Evolutionary conservation across 345 rosid genomes (phyloP), one percentile per base, ranked within the genome.

Genomic region (Bruguiera sexangula): DNA sequence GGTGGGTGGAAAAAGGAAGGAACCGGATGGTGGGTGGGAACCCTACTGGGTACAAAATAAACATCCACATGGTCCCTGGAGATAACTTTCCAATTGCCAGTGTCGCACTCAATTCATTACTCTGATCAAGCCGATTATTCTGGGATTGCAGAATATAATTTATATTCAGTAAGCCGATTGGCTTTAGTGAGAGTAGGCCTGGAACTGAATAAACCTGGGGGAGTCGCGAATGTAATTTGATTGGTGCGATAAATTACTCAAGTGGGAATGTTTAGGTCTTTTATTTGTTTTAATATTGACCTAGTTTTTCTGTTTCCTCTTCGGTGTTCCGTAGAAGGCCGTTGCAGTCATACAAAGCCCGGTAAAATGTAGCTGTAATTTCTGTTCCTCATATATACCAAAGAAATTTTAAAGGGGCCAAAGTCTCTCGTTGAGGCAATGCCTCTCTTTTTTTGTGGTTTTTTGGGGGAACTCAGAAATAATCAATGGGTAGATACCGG

Each of bases 1-100:
- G 58, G 72, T 79, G n/a, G 91, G 88, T 46, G 87, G 76, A 32
- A 95, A 90, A 74, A 84, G 96, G 75, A 92, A 90, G 84, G 96
- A 90, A 75, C 96, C 94, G 0, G 98, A 95, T 59, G 63, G 87
- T 22, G 88, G 91, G 24, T 85, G 96, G 96, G 98, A 92, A 26
- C 63, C 68, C 8, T 82, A 55, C 79, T 66, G 83, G 0, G 61
- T 82, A 43, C 79, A 70, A 52, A 74, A 74, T 66, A 80, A 83
- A 70, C 84, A 81, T 71, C 88, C 77, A 70, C 95, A 76, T 53
- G 86, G 86, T 75, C 96, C 92, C 51, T 85, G 99, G 98, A 92
- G 88, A 72, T 85, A 72, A 51, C 66, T 30, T 29, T 50, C 21
- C 29, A 3, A 48, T 66, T 31, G 56, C 62, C 62, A 0, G 52